These are phyloP conservation scores for Auricularia heimuer DNA, from an alignment of 768 basidiomycete species.

Conservation along the genomic window DNA sequence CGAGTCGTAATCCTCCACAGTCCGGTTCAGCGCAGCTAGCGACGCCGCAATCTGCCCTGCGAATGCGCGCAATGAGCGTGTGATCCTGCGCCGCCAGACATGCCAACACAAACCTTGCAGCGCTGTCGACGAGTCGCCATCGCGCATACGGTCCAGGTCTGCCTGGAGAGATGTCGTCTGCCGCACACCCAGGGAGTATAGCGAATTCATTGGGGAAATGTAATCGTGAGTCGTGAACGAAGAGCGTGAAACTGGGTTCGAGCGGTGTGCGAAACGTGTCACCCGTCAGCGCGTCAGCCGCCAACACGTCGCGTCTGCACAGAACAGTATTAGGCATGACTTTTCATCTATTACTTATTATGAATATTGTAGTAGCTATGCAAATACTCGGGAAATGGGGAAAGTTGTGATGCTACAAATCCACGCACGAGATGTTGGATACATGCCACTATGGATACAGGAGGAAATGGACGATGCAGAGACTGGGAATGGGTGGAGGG, in stretches of 20 bases:
- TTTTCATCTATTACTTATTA: too few species aligned
- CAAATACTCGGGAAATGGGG: too few species aligned
- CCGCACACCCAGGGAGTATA: constrained; percentile 87
- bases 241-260: too few species aligned
- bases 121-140: constrained; percentile 71
- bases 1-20: constrained; percentile 94
- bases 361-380: too few species aligned
- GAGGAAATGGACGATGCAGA: too few species aligned
- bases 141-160: constrained; percentile 74
- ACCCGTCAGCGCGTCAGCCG: too few species aligned
- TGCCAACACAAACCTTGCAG: constrained; percentile 57
- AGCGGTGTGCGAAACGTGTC: not conserved
- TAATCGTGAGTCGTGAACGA: not conserved
- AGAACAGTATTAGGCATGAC: too few species aligned
- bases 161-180: constrained; percentile 83
- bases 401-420: too few species aligned
- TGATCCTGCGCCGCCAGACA: constrained; percentile 8
- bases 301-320: too few species aligned
- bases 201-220: constrained; percentile 64
- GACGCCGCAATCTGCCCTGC: constrained; percentile 97
- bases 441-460: too few species aligned
- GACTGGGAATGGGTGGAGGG: too few species aligned
- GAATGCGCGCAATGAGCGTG: constrained; percentile 14
- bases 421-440: too few species aligned
- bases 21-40: constrained; percentile 85